These are phyloP conservation scores for Glycyrrhiza uralensis DNA, from an alignment of 306 rosid genomes.

Conservation along the genomic window DNA sequence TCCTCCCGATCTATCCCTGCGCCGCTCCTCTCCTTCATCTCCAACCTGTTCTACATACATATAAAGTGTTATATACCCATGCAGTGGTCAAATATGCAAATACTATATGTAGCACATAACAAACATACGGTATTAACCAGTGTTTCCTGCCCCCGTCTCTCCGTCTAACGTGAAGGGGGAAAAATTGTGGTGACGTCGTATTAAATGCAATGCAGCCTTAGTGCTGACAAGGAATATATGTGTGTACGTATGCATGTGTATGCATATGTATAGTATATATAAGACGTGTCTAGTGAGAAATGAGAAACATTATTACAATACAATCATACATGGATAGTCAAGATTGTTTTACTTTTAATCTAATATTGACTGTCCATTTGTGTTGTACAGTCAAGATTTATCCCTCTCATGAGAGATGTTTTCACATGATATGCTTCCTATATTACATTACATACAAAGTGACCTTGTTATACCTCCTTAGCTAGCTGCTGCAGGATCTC, in stretches of 20 bases:
- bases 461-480: conserved; percentile 56
- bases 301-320: not conserved
- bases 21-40: conserved; percentile 69
- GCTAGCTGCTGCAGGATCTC: conserved; percentile 61
- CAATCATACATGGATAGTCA: not conserved
- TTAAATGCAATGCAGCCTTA: not conserved
- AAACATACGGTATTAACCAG: not conserved
- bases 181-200: not conserved
- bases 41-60: conserved; percentile 47
- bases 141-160: too few species aligned
- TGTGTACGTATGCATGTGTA: not conserved
- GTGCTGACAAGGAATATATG: not conserved
- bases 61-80: not conserved
- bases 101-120: not conserved
- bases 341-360: not conserved
- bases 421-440: not conserved
- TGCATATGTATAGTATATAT: not conserved
- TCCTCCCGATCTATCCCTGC: conserved; percentile 58
- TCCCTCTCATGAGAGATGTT: not conserved
- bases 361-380: not conserved
- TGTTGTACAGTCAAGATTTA: not conserved
- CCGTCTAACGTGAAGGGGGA: not conserved
- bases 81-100: not conserved
- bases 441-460: not conserved
- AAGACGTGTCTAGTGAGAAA: not conserved